Evolutionary conservation across 2,329 filamentous ascomycete species (phyloP).

Genomic region (Clarireedia monteithiana): DNA sequence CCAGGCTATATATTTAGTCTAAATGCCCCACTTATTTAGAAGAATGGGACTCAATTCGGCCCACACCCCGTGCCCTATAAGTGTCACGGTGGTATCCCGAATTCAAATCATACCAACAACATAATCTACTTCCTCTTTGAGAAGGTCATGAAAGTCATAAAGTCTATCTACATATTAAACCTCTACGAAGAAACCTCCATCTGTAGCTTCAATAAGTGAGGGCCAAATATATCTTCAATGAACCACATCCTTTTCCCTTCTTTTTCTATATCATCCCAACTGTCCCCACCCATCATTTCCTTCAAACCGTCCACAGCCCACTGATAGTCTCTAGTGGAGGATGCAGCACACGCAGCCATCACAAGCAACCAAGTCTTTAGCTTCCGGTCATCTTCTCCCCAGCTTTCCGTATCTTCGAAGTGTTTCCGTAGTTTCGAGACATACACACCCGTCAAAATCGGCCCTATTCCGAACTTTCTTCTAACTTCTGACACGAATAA

Average conservation of each 20-base stretch:
- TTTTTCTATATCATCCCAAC: too few species aligned
- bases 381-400: not conserved
- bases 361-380: not conserved
- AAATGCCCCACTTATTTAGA: not conserved
- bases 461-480: not conserved
- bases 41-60: too few species aligned
- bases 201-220: too few species aligned
- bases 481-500: not conserved
- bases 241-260: too few species aligned
- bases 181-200: too few species aligned
- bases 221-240: too few species aligned
- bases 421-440: not conserved
- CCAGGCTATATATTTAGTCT: not conserved
- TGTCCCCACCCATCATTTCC: too few species aligned
- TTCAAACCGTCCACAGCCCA: not conserved
- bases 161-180: too few species aligned
- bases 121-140: not conserved
- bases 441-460: not conserved
- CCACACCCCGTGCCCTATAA: too few species aligned
- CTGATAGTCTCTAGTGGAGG: not conserved
- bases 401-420: not conserved
- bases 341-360: not conserved
- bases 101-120: too few species aligned
- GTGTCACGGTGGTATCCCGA: too few species aligned
- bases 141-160: too few species aligned